These are phyloP conservation scores for Aspergillus ostianus DNA, from an alignment of 495 filamentous ascomycete species.

Conservation along the genomic window DNA sequence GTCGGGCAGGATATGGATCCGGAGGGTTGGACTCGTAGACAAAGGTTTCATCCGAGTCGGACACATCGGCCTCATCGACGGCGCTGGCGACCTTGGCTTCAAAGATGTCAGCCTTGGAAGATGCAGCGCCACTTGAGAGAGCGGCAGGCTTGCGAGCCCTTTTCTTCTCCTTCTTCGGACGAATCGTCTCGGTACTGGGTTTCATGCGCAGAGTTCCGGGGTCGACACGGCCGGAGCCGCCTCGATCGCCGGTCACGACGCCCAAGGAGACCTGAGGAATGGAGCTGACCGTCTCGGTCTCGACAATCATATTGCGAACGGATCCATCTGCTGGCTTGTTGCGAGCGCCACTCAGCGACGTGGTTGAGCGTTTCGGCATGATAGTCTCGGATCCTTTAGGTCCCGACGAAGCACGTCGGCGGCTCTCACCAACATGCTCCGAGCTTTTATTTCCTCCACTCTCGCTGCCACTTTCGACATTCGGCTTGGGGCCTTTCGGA, in stretches of 20 bases:
- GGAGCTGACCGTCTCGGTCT: slow-evolving; percentile 93
- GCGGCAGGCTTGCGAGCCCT: slow-evolving; percentile 70
- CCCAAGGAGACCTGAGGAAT: slow-evolving; percentile 85
- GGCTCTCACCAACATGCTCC: slow-evolving; percentile 37
- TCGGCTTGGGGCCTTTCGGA: slow-evolving; percentile 32
- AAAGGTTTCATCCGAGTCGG: slow-evolving; percentile 97
- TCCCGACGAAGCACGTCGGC: slow-evolving; percentile 26
- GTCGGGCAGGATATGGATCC: slow-evolving; percentile 69
- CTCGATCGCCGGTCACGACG: slow-evolving; percentile 62
- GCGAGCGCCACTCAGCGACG: slow-evolving; percentile 47
- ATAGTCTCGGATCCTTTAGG: slow-evolving; percentile 28
- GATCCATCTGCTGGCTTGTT: slow-evolving; percentile 70
- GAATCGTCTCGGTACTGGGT: slow-evolving; percentile 88
- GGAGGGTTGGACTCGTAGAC: slow-evolving; percentile 98
- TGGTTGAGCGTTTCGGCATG: slow-evolving; percentile 49
- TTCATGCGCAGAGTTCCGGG: slow-evolving; percentile 79
- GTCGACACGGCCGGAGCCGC: slow-evolving; percentile 49
- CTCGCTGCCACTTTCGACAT: slow-evolving; percentile 49
- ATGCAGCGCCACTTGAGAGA: slow-evolving; percentile 54
- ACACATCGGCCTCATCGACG: slow-evolving; percentile 88
- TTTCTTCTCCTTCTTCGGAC: slow-evolving; percentile 88
- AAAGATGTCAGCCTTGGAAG: slow-evolving; percentile 97
- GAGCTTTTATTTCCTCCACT: slow-evolving; percentile 48
- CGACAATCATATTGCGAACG: slow-evolving; percentile 91
- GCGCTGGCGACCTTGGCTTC: slow-evolving; percentile 94